Evolutionary conservation across 2,329 filamentous ascomycete species (phyloP).

Genomic region (Colletotrichum higginsianum): DNA sequence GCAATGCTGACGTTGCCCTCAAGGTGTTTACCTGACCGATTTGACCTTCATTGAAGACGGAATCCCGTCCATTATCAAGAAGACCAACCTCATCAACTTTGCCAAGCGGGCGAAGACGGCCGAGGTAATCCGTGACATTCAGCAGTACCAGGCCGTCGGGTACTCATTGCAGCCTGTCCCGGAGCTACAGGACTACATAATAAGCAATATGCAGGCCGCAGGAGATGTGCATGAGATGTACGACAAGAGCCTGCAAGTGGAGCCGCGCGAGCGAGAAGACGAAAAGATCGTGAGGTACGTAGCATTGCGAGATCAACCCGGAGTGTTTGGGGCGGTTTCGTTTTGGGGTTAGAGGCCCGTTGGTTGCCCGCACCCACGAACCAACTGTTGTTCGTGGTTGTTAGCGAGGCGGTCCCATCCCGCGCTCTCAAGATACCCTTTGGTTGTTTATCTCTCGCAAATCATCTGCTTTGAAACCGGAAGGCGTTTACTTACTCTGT

Average conservation of each 20-base stretch:
- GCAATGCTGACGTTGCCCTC: slow-evolving; percentile 1
- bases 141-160: slow-evolving; percentile 98
- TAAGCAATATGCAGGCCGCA: slow-evolving; percentile 95
- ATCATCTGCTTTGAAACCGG: neutral
- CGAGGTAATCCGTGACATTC: slow-evolving; percentile 97
- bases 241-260: slow-evolving; percentile 93
- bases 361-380: slow-evolving; percentile 31
- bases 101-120: slow-evolving; percentile 98
- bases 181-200: slow-evolving; percentile 96
- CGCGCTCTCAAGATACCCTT: neutral
- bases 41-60: slow-evolving; percentile 99
- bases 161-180: slow-evolving; percentile 91
- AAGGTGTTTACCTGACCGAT: slow-evolving; percentile 96
- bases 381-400: neutral
- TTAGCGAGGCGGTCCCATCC: neutral
- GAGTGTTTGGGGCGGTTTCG: slow-evolving; percentile 45
- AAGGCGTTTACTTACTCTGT: slow-evolving; percentile 44
- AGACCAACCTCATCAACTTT: slow-evolving; percentile 97
- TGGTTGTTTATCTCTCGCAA: slow-evolving; percentile 2
- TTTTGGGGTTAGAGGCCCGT: slow-evolving; percentile 39
- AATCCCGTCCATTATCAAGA: slow-evolving; percentile 96
- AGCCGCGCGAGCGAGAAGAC: slow-evolving; percentile 96
- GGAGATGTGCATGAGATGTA: slow-evolving; percentile 99
- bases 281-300: slow-evolving; percentile 99
- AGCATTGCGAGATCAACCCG: slow-evolving; percentile 48